These are phyloP conservation scores for Sporisorium sorghi DNA, from an alignment of 1,284 basidiomycete genomes.

Conservation along the genomic window DNA sequence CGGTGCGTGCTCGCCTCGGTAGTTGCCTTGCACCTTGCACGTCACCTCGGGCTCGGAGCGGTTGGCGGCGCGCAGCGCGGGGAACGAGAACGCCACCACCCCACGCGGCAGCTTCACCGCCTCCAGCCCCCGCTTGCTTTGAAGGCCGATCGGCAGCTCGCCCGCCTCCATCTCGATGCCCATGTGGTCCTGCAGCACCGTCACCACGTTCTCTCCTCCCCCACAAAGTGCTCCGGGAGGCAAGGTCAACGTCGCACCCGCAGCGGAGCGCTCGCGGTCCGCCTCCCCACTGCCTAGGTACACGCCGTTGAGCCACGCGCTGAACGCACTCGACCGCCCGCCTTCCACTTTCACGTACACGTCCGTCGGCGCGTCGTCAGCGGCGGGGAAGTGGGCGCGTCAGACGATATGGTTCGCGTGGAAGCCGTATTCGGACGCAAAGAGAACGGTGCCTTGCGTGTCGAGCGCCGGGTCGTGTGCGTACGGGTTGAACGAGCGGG, in stretches of 20 bases:
- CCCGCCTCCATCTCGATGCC: slow-evolving; percentile 75
- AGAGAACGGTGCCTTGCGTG: slow-evolving; percentile 73
- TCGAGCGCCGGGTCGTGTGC: slow-evolving; percentile 74
- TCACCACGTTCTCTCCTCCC: slow-evolving; percentile 76
- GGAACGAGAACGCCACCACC: slow-evolving; percentile 73
- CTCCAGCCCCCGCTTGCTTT: slow-evolving; percentile 51
- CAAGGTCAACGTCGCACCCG: slow-evolving; percentile 69
- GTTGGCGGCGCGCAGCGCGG: slow-evolving; percentile 70
- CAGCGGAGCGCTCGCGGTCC: slow-evolving; percentile 46
- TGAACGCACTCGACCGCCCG: slow-evolving; percentile 80
- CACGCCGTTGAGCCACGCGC: slow-evolving; percentile 80
- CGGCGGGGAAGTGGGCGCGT: slow-evolving; percentile 77
- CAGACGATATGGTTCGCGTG: slow-evolving; percentile 78
- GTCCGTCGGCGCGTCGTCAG: slow-evolving; percentile 72
- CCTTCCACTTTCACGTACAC: slow-evolving; percentile 82
- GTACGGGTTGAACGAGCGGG: slow-evolving; percentile 77
- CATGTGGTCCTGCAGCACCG: slow-evolving; percentile 83
- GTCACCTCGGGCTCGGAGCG: slow-evolving; percentile 70
- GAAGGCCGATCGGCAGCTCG: slow-evolving; percentile 38
- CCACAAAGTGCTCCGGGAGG: slow-evolving; percentile 73
- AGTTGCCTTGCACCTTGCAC: slow-evolving; percentile 85
- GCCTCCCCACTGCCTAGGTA: slow-evolving; percentile 76
- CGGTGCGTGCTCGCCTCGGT: slow-evolving; percentile 80
- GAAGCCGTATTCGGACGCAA: slow-evolving; percentile 74
- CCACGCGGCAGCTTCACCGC: slow-evolving; percentile 79